phyloP scores from a whole-genome alignment of 2,329 filamentous ascomycete genomes.

The Penicillium sp. region DNA sequence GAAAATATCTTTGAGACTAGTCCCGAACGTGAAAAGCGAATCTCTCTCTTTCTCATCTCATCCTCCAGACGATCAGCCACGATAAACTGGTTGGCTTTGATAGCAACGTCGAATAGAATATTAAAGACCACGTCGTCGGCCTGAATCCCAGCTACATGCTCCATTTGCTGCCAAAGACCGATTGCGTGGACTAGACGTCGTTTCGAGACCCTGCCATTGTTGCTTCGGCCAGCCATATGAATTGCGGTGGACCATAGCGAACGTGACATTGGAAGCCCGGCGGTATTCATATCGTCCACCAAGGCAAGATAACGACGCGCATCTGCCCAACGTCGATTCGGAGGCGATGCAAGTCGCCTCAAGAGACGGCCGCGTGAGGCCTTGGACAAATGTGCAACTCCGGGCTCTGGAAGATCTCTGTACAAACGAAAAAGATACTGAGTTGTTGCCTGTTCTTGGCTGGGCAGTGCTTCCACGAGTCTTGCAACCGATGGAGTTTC shows the following conservation, averaged over 20 bases:
- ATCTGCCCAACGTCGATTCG: conserved; percentile 50
- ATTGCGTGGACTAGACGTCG: conserved; percentile 68
- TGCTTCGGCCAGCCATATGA: conserved; percentile 73
- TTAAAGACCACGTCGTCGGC: conserved; percentile 85
- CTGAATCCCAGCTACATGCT: conserved; percentile 64
- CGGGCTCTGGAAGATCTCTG: conserved; percentile 52
- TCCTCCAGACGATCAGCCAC: conserved; percentile 81
- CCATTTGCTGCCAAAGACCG: conserved; percentile 86
- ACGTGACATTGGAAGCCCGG: conserved; percentile 66
- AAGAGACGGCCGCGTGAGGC: conserved; percentile 63
- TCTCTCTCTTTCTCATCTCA: conserved; percentile 72
- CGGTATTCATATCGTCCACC: conserved; percentile 76
- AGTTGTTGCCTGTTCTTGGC: conserved; percentile 44
- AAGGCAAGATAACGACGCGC: conserved; percentile 77
- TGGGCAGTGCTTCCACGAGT: conserved; percentile 44
- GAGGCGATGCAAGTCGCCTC: conserved; percentile 63
- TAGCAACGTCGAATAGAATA: conserved; percentile 83
- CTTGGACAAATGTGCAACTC: conserved; percentile 52
- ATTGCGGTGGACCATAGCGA: conserved; percentile 84
- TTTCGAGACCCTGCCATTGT: conserved; percentile 54
- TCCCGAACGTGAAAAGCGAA: conserved; percentile 74
- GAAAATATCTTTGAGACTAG: conserved; percentile 81
- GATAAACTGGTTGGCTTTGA: conserved; percentile 78
- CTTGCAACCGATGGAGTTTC: conserved; percentile 38
- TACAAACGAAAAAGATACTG: conserved; percentile 56